Base-by-base conservation (phyloP, 2,329 filamentous ascomycete genomes). In the Arthrocladium fulminans region DNA sequence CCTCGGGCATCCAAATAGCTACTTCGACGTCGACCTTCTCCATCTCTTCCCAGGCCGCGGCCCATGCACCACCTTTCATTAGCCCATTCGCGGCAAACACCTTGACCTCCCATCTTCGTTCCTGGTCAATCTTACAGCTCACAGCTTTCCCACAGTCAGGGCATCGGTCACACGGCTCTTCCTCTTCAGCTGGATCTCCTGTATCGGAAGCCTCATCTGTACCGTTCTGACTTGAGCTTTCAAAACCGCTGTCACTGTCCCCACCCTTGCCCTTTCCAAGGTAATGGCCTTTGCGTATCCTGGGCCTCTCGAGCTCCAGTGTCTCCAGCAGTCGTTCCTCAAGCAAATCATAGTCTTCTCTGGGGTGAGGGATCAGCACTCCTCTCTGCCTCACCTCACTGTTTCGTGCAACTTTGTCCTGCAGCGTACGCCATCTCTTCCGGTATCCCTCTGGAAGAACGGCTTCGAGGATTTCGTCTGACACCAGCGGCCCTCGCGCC, bases 21-120 rank as follows among this genome's bases (percentile, higher is more conserved):
- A 98, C 79, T 65, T 97, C 90, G 1, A 94, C 86, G 61, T 98
- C 92, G 0, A 97, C 87, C n/a, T 90, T 79, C 68, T 98, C 92
- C 92, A 98, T 98, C 66, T 97, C 90, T 57, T 80, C 85, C 90
- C 90, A 98, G 50, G 87, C 90, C 2, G 89, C 89, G 3, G 80
- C 79, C 92, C 92, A 98, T 0, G 92, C 90, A 0, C 88, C 88
- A 3, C 87, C 83, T 50, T 82, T 80, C 87, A 98, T 94, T 41
- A 97, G 71, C 0, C 92, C 92, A 65, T 97, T 98, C 45, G 88
- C 90, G 1, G 92, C 92, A 61, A 90, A 98, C 1, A 97, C 83
- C 61, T 88, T 92, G 63, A 97, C 73, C 65, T 66, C 73, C 69
- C 62, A 83, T 68, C 68, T 80, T 64, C 55, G 76, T 63, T 64